These are phyloP conservation scores for Sporothrix sp. DNA, from an alignment of 2,329 filamentous ascomycete genomes.

Conservation along the genomic window DNA sequence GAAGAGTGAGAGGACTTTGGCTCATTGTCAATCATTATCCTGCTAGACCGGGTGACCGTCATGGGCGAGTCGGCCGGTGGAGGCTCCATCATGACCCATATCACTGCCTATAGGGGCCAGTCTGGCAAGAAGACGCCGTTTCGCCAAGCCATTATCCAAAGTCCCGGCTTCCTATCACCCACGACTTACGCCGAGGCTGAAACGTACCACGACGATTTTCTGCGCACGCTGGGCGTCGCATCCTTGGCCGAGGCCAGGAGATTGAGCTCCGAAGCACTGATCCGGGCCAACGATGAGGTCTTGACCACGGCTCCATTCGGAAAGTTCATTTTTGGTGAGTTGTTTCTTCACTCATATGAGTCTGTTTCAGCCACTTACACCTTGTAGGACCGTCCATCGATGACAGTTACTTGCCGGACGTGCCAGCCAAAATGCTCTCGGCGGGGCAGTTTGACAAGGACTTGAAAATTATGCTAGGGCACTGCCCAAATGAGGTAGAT, in stretches of 20 bases:
- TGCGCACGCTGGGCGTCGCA: not conserved
- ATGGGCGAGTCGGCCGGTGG: conserved; percentile 37
- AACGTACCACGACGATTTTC: not conserved
- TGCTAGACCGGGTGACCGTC: conserved; percentile 29
- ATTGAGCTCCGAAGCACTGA: not conserved
- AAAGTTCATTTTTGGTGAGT: not conserved
- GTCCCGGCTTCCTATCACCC: not conserved
- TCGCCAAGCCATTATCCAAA: conserved; percentile 2
- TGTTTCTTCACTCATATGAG: not conserved
- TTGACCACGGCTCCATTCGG: not conserved
- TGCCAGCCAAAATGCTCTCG: not conserved
- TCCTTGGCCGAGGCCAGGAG: not conserved
- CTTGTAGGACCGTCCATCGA: not conserved
- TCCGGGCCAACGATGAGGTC: conserved; percentile 5
- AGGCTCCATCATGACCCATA: conserved; percentile 15
- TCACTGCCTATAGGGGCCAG: conserved; percentile 23
- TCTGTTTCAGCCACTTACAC: not conserved
- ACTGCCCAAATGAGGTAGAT: conserved; percentile 1
- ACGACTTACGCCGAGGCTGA: not conserved
- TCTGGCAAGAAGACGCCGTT: not conserved
- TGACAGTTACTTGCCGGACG: not conserved
- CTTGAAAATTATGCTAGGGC: conserved; percentile 1
- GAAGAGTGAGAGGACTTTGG: not conserved
- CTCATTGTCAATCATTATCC: no score
- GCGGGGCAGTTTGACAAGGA: not conserved